These are phyloP conservation scores for Pseudocercospora fijiensis DNA, from an alignment of 2,329 filamentous ascomycete species.

Conservation along the genomic window DNA sequence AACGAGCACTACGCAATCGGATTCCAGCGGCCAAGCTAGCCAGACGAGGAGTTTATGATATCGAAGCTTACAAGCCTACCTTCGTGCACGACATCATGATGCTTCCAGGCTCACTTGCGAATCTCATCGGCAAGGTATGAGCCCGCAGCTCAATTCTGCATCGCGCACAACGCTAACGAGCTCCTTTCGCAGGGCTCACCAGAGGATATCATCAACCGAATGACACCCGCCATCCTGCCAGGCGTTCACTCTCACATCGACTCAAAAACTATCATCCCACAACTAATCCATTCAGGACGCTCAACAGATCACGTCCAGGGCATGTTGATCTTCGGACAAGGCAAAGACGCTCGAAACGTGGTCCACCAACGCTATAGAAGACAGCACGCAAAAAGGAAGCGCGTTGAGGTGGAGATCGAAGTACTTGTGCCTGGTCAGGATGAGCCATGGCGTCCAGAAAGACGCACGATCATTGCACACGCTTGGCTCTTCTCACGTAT, in stretches of 20 bases:
- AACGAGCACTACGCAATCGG: conserved; percentile 32
- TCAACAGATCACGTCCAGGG: conserved; percentile 30
- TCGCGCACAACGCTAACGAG: background rate
- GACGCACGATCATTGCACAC: conserved; percentile 24
- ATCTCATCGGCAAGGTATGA: conserved; percentile 32
- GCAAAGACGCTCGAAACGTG: conserved; percentile 20
- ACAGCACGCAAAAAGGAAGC: conserved; percentile 16
- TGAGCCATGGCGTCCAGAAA: conserved; percentile 21
- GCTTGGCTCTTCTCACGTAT: conserved; percentile 22
- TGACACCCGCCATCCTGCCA: conserved; percentile 34
- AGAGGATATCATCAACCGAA: conserved; percentile 27
- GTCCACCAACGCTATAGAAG: conserved; percentile 32
- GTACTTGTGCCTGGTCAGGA: conserved; percentile 14
- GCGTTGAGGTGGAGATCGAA: conserved; percentile 29
- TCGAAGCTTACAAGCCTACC: conserved; percentile 56
- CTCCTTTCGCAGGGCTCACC: conserved; percentile 15
- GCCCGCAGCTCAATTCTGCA: background rate
- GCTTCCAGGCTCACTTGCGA: conserved; percentile 46
- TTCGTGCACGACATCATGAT: conserved; percentile 53
- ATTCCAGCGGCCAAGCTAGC: conserved; percentile 12
- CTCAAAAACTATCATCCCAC: conserved; percentile 22
- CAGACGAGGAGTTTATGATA: conserved; percentile 42
- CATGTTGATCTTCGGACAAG: conserved; percentile 33
- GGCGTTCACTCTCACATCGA: conserved; percentile 28
- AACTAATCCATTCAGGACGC: conserved; percentile 25